A percentile compares a stretch with the other conserved stretches of the same genome.
These are phyloP conservation scores for Cutaneotrichosporon sp. DNA, from an alignment of 1,284 basidiomycete species.

Conservation along the genomic window DNA sequence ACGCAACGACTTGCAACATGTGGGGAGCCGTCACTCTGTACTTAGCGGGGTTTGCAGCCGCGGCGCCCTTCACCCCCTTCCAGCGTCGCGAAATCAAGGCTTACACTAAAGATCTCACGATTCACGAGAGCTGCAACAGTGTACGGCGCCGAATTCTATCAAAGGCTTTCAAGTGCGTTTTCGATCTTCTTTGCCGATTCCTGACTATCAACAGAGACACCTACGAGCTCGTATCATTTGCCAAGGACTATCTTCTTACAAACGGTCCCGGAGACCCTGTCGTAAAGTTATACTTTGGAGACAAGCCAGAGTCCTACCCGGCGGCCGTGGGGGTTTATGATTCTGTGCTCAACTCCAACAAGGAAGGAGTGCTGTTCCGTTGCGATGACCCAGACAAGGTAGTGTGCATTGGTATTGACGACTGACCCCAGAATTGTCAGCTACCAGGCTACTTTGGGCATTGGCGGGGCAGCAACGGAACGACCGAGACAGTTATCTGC, in stretches of 20 bases:
- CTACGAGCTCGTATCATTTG: slow-evolving; percentile 32
- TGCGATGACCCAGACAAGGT: slow-evolving; percentile 49
- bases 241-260: slow-evolving; percentile 36
- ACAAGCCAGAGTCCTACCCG: slow-evolving; percentile 26
- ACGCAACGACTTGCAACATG: too few relatives aligned
- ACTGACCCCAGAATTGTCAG: slow-evolving; percentile 27
- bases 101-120: slow-evolving; percentile 33
- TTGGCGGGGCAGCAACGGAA: slow-evolving; percentile 49
- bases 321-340: slow-evolving; percentile 41
- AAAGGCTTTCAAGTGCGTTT: slow-evolving; percentile 34
- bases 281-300: slow-evolving; percentile 48
- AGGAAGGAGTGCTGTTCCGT: slow-evolving; percentile 40
- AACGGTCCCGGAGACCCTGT: slow-evolving; percentile 42
- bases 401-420: slow-evolving; percentile 1
- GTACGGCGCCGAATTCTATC: slow-evolving; percentile 44
- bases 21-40: too few relatives aligned
- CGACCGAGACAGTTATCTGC: slow-evolving; percentile 48
- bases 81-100: slow-evolving; percentile 23
- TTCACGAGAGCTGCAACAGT: slow-evolving; percentile 48
- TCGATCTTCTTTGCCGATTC: too few relatives aligned
- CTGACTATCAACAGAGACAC: slow-evolving; percentile 32
- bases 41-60: neutral
- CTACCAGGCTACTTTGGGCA: slow-evolving; percentile 47
- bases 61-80: slow-evolving; percentile 18
- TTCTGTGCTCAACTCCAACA: slow-evolving; percentile 37